Percentiles rank a stretch among this genome's conserved stretches.
Conservation (phyloP, 805 yeast genomes). For the Teunomyces barrocoloradensis region DNA sequence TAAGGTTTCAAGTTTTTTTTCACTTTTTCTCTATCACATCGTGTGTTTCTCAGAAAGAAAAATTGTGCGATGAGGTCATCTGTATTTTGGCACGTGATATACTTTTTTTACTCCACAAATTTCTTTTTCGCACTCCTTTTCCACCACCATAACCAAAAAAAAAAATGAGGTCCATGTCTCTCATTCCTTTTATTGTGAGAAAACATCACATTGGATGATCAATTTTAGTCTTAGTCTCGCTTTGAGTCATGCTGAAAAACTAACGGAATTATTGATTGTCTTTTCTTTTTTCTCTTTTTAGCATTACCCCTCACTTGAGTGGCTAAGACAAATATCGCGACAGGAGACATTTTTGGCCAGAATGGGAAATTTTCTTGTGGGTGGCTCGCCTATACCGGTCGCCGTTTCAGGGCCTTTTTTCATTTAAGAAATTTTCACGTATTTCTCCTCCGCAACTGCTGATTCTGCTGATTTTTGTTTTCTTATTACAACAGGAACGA, state of each 20-base stretch:
- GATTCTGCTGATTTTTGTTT: conserved; percentile 4
- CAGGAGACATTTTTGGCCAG: not conserved
- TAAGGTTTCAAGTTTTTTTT: not conserved
- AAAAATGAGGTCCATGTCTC: no score
- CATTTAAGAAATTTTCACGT: not conserved
- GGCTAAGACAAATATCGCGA: not conserved
- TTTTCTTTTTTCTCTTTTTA: not conserved
- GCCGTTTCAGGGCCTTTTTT: not conserved
- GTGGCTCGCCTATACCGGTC: not conserved
- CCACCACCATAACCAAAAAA: no score
- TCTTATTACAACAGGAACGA: conserved; percentile 5
- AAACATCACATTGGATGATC: no score
- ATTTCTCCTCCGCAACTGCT: conserved; percentile 1
- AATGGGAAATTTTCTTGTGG: not conserved
- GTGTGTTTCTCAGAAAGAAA: not conserved
- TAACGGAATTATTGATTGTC: no score
- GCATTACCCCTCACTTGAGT: conserved; percentile 1
- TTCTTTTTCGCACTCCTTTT: not conserved
- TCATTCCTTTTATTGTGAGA: no score
- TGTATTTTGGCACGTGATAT: not conserved
- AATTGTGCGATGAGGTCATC: conserved; percentile 4
- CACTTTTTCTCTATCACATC: conserved; percentile 1
- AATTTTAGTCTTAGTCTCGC: no score
- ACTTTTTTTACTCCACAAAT: not conserved
- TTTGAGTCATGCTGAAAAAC: no score